Conservation (phyloP, 352 stramenopile species). For the Aphanomyces stellatus region DNA sequence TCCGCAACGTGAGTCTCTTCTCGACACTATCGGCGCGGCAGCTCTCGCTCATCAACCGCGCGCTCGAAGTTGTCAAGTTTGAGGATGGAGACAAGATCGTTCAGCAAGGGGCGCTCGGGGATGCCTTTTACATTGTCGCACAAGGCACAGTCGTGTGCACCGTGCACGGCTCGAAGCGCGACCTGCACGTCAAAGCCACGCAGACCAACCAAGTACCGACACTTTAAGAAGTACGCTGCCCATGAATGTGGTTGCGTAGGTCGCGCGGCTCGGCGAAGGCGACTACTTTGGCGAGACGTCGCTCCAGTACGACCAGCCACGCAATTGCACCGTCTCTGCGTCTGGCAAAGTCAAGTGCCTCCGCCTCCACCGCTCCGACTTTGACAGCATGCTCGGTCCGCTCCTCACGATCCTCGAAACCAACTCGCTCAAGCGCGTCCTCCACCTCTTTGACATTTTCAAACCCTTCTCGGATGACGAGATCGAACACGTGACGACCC, state of each 20-base stretch:
- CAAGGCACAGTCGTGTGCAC: constrained; percentile 54
- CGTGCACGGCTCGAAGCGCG: constrained; percentile 32
- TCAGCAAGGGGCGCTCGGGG: constrained; percentile 62
- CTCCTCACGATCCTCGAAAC: constrained; percentile 62
- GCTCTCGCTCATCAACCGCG: constrained; percentile 51
- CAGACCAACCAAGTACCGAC: not conserved
- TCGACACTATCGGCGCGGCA: constrained; percentile 55
- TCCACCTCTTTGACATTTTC: constrained; percentile 47
- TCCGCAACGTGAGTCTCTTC: constrained; percentile 64
- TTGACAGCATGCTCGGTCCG: constrained; percentile 67
- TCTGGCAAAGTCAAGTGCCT: constrained; percentile 62
- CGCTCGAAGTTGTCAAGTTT: constrained; percentile 54
- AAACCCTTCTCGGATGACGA: constrained; percentile 46
- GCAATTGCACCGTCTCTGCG: constrained; percentile 61
- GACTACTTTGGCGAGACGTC: constrained; percentile 90
- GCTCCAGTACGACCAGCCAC: constrained; percentile 83
- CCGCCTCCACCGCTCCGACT: constrained; percentile 56
- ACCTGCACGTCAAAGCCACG: not conserved
- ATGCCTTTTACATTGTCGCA: constrained; percentile 80
- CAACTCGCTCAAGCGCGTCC: constrained; percentile 61
- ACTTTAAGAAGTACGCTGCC: no score
- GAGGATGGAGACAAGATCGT: constrained; percentile 72
- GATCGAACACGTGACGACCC: constrained; percentile 57
- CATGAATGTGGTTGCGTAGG: constrained; percentile 24
- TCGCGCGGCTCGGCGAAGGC: constrained; percentile 48